phyloP scores from a whole-genome alignment of 2,329 filamentous ascomycete species.

The Cytospora paraplurivora region DNA sequence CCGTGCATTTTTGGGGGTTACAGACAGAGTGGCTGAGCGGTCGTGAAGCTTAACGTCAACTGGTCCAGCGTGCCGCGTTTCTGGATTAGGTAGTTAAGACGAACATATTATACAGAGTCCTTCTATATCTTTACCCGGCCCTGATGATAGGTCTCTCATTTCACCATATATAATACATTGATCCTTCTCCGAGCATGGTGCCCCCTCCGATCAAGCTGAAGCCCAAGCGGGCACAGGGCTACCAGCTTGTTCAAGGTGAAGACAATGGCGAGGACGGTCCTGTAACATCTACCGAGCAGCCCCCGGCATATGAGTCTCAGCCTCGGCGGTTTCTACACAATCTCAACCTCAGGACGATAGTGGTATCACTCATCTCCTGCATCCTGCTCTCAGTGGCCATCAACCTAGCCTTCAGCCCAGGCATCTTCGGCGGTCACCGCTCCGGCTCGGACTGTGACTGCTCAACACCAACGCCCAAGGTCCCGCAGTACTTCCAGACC shows the following conservation, averaged over 20 bases:
- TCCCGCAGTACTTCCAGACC: conserved; percentile 67
- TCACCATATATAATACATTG: not conserved
- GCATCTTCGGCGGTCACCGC: conserved; percentile 23
- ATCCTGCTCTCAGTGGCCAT: conserved; percentile 32
- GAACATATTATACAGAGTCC: not conserved
- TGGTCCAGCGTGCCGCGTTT: not conserved
- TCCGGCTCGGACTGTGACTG: conserved; percentile 20
- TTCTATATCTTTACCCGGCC: not conserved
- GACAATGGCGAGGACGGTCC: conserved; percentile 24
- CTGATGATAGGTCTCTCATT: not conserved
- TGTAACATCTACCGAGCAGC: conserved; percentile 14
- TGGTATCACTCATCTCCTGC: conserved; percentile 31
- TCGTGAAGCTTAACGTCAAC: not conserved
- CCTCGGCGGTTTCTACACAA: conserved; percentile 24
- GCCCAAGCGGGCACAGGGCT: conserved; percentile 27
- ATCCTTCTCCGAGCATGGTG: conserved; percentile 13
- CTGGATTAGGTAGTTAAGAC: not conserved
- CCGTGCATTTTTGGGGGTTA: not conserved
- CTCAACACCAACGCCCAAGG: conserved; percentile 36
- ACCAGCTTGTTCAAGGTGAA: conserved; percentile 27
- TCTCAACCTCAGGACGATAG: conserved; percentile 28
- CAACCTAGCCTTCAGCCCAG: conserved; percentile 32
- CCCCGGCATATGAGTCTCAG: conserved; percentile 20
- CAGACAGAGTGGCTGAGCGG: not conserved
- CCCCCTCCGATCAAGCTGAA: conserved; percentile 25